phyloP scores from a whole-genome alignment of 2,329 filamentous ascomycete genomes.

The Acarospora socialis region DNA sequence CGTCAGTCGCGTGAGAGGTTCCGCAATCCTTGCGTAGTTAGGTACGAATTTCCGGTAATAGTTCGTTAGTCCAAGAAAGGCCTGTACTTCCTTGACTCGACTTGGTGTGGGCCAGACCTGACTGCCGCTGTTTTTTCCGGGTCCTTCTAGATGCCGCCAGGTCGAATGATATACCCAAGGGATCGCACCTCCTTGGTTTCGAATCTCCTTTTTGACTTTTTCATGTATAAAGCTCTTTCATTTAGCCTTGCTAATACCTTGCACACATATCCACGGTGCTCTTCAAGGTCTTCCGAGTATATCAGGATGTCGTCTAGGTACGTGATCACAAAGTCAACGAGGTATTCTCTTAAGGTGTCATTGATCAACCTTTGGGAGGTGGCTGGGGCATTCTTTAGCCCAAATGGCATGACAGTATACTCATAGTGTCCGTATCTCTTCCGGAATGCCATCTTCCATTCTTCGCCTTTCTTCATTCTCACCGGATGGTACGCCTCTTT shows the following conservation, averaged over 20 bases:
- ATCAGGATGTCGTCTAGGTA: constrained; percentile 21
- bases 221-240: too few species aligned
- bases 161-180: too few species aligned
- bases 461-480: constrained; percentile 10
- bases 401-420: constrained; percentile 10
- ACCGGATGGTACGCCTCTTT: constrained; percentile 14
- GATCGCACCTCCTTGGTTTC: too few species aligned
- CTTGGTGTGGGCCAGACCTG: too few species aligned
- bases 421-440: constrained; percentile 8
- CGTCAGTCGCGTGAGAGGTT: constrained; percentile 1
- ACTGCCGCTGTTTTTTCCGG: too few species aligned
- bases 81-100: constrained; percentile 8
- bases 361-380: constrained; percentile 19
- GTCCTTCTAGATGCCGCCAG: too few species aligned
- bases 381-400: constrained; percentile 4
- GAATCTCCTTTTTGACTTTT: too few species aligned
- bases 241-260: too few species aligned
- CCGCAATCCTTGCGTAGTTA: constrained; percentile 2
- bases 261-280: too few species aligned
- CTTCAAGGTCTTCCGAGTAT: constrained; percentile 11
- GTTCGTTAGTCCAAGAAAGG: constrained; percentile 14
- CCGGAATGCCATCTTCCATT: constrained; percentile 13
- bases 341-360: constrained; percentile 10
- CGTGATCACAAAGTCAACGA: constrained; percentile 11
- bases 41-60: constrained; percentile 13